Conservation (phyloP, 2,329 filamentous ascomycete genomes). For the Ophiostoma populinum region DNA sequence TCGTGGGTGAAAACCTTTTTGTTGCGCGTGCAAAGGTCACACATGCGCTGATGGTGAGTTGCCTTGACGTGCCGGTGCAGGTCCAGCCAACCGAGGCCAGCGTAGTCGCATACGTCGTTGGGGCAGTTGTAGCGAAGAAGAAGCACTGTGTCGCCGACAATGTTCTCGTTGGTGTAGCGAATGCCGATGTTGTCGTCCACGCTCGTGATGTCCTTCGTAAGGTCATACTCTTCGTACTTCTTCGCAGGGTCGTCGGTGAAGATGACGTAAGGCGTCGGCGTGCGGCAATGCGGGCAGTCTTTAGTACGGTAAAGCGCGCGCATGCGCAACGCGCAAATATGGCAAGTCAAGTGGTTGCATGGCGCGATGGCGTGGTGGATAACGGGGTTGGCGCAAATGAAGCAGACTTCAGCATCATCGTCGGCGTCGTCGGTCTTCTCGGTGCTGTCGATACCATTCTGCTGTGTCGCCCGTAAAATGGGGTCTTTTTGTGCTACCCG, state of each 20-base stretch:
- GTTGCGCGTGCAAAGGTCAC: conserved; percentile 75
- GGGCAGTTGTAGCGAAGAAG: conserved; percentile 91
- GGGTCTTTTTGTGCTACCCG: conserved; percentile 3
- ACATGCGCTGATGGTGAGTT: conserved; percentile 75
- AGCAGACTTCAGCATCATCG: conserved; percentile 67
- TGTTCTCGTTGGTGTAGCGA: conserved; percentile 73
- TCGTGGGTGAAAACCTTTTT: conserved; percentile 99
- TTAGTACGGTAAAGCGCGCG: conserved; percentile 91
- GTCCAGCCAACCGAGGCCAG: conserved; percentile 49
- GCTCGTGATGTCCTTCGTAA: conserved; percentile 51
- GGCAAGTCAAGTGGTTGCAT: conserved; percentile 92
- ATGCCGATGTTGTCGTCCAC: conserved; percentile 79
- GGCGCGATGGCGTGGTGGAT: conserved; percentile 77
- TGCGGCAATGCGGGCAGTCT: conserved; percentile 86
- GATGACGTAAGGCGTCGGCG: conserved; percentile 63
- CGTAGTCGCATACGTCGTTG: conserved; percentile 61
- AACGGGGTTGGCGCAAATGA: conserved; percentile 88
- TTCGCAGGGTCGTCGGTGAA: conserved; percentile 78
- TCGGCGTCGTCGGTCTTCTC: conserved; percentile 7
- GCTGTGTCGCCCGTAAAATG: conserved; percentile 1
- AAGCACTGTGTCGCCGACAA: conserved; percentile 77
- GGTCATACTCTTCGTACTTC: conserved; percentile 65
- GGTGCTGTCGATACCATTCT: conserved; percentile 1
- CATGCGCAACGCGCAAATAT: conserved; percentile 85
- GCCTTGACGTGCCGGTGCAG: conserved; percentile 61